Conservation (phyloP, 306 rosid species). For the Cajanus cajan region DNA sequence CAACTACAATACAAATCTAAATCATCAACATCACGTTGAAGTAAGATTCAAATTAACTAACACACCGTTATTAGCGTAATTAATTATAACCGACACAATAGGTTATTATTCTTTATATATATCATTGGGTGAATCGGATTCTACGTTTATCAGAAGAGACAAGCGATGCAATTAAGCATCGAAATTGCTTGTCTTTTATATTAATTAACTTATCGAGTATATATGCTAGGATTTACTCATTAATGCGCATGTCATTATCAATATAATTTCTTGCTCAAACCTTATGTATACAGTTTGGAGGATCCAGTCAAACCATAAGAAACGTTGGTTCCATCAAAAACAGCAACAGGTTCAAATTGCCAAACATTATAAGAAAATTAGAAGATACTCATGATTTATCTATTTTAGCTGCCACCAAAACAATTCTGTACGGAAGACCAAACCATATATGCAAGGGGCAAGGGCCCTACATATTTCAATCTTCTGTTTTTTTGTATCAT, state of each 20-base stretch:
- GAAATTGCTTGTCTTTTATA: background rate
- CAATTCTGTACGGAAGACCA: background rate
- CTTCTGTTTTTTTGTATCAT: background rate
- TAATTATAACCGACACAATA: background rate
- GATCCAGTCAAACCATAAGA: background rate
- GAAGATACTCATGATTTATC: background rate
- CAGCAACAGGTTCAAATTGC: background rate
- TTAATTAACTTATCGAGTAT: background rate
- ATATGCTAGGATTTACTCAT: background rate
- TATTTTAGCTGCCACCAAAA: too few species aligned
- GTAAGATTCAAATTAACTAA: slow-evolving; percentile 22
- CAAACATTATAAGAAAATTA: background rate
- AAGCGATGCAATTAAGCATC: background rate
- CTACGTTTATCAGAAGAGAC: slow-evolving; percentile 22
- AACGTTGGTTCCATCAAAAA: background rate
- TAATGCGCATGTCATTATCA: background rate
- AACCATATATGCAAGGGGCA: background rate
- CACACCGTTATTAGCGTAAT: background rate
- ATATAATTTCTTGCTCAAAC: too few species aligned
- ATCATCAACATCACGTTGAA: background rate
- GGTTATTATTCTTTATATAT: background rate
- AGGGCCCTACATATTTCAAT: background rate
- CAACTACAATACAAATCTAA: slow-evolving; percentile 1
- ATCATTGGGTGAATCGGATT: slow-evolving; percentile 6
- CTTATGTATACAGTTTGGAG: too few species aligned